Evolutionary conservation across 768 basidiomycete species (phyloP).

Genomic region (Stropharia rugosoannulata): DNA sequence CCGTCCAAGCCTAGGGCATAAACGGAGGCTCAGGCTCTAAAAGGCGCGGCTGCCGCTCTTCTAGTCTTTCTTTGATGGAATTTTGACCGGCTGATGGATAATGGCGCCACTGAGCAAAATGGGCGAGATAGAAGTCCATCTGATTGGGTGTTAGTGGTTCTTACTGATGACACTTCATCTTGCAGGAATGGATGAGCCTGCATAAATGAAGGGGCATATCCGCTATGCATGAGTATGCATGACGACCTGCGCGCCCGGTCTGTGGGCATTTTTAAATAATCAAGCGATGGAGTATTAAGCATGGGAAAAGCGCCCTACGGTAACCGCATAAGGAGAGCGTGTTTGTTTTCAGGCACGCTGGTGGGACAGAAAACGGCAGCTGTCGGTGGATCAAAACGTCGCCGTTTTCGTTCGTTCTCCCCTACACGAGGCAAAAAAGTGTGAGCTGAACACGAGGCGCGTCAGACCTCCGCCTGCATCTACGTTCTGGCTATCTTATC

Average conservation of each 20-base stretch:
- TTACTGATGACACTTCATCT: background rate
- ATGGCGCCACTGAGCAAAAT: slow-evolving; percentile 1
- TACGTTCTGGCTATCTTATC: slow-evolving; percentile 12
- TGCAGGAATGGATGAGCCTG: slow-evolving; percentile 4
- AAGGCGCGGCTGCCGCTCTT: slow-evolving; percentile 1
- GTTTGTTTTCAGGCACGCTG: slow-evolving; percentile 22
- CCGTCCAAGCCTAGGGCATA: background rate
- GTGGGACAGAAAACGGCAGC: slow-evolving; percentile 6
- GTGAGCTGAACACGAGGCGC: slow-evolving; percentile 18
- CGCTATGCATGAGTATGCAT: slow-evolving; percentile 9
- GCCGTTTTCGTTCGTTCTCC: slow-evolving; percentile 11
- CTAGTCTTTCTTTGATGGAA: slow-evolving; percentile 8
- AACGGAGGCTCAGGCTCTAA: background rate
- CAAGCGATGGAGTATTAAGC: slow-evolving; percentile 1
- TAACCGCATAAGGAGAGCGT: slow-evolving; percentile 14
- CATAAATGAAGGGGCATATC: background rate
- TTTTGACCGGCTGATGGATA: background rate
- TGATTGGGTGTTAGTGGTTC: background rate
- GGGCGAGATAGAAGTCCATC: background rate
- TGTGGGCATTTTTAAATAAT: background rate
- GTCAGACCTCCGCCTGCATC: slow-evolving; percentile 7
- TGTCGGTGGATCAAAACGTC: slow-evolving; percentile 12
- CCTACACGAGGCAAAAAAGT: slow-evolving; percentile 19
- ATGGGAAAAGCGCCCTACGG: slow-evolving; percentile 8
- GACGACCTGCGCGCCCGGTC: background rate